Base-by-base conservation (phyloP, 345 rosid species). In the Brassica rapa region DNA sequence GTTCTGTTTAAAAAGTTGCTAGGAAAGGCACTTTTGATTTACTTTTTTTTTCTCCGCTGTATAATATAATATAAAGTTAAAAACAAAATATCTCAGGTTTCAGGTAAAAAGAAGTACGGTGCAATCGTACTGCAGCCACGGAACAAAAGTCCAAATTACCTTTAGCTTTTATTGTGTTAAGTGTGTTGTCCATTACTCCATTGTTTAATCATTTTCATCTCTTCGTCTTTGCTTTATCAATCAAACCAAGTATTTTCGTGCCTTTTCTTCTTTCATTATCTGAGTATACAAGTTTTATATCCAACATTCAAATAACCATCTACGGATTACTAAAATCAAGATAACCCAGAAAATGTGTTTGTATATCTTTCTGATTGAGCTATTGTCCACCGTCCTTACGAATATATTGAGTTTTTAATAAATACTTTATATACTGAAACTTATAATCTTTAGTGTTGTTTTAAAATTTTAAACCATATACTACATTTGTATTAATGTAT, bases 111-210 rank as follows among this genome's bases (percentile, higher is more conserved):
- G 65, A 79, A 37, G 82, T 80, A 74, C 82, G 75, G 82, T 80
- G 71, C 71, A 62, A 74, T 53, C 63, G 79, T 80, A 80, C 82
- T 74, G 39, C 39, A n/a, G 60, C 71, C 78, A 80, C 79, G 62
- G 79, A 80, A 80, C 61, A 80, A 53, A 69, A 55, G 8, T 74
- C 79, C 61, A 74, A 68, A 67, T 49, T 4, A 67, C 37, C 30
- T 79, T 59, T 46, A 21, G 68, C 64, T 79, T 32, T 59, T 66
- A 7, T 10, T n/a, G 56, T 59, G 53, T 27, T 27, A 27, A 27
- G 30, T 62, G 25, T 70, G 51, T 61, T 67, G 62, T 61, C 77
- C 11, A 41, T 41, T 41, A 41, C 14, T 10, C 19, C 56, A 46
- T 39, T 23, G 12, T 64, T 30, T 69, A 8, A 10, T 62, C 35